These are phyloP conservation scores for Chlamydomonas incerta DNA, from an alignment of 139 green algal species.

Conservation along the genomic window DNA sequence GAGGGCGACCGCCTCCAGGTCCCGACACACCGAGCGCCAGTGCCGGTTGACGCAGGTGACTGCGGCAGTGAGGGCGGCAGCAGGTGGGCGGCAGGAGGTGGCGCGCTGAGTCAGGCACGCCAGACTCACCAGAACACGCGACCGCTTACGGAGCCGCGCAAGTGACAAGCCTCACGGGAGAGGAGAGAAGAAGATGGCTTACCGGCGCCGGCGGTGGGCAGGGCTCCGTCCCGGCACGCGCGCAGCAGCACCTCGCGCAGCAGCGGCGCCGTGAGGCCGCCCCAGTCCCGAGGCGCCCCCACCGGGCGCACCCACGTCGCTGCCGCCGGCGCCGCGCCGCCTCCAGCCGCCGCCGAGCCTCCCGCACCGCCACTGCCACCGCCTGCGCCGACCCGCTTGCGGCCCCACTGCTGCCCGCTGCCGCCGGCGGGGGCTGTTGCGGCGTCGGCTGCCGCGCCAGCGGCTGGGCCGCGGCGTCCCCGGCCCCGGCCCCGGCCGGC, in stretches of 20 bases:
- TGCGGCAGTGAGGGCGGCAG: background rate
- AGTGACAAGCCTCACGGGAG: background rate
- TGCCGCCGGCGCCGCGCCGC: too few relatives aligned
- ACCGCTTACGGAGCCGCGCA: too few relatives aligned
- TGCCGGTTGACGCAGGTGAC: constrained; percentile 3
- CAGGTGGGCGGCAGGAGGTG: background rate
- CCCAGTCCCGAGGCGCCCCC: background rate
- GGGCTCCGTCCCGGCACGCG: background rate
- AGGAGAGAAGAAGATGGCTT: background rate
- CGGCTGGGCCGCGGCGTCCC: too few relatives aligned
- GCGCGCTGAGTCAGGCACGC: background rate
- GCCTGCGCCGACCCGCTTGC: too few relatives aligned
- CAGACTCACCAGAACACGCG: background rate
- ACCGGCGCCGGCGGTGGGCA: background rate
- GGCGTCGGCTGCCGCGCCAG: too few relatives aligned
- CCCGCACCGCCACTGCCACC: too few relatives aligned
- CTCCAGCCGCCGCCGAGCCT: too few relatives aligned
- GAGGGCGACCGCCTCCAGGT: background rate
- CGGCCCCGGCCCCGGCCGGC: too few relatives aligned
- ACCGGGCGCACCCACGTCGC: too few relatives aligned
- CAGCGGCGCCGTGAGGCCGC: constrained; percentile 18
- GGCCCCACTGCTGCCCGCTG: too few relatives aligned
- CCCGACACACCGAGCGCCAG: constrained; percentile 10
- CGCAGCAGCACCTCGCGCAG: background rate
- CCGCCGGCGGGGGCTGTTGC: too few relatives aligned